These are phyloP conservation scores for Neospermospora avenae DNA, from an alignment of 2,329 filamentous ascomycete species.

Conservation along the genomic window DNA sequence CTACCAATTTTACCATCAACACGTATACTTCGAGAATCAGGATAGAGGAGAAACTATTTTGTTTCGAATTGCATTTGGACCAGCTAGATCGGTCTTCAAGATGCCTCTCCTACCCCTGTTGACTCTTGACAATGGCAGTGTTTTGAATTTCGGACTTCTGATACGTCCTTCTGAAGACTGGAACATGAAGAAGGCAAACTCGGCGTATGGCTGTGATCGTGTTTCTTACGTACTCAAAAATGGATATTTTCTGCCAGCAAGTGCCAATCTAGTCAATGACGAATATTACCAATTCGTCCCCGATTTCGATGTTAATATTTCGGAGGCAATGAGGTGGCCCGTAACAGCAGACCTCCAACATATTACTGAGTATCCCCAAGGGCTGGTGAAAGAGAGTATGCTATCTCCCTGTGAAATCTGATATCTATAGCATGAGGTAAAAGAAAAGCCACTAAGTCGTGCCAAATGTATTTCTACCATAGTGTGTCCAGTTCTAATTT, in stretches of 20 bases:
- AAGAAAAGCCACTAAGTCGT: too few species aligned
- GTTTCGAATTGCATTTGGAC: not conserved
- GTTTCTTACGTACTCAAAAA: not conserved
- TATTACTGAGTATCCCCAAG: too few species aligned
- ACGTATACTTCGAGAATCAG: not conserved
- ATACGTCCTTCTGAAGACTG: too few species aligned
- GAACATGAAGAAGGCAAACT: not conserved
- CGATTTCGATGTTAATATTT: not conserved
- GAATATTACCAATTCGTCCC: not conserved
- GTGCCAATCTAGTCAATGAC: not conserved
- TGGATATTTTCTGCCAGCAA: not conserved
- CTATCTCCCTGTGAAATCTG: too few species aligned
- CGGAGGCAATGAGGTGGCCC: not conserved
- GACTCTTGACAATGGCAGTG: not conserved
- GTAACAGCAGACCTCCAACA: too few species aligned
- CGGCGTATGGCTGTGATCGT: not conserved
- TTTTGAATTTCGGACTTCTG: too few species aligned
- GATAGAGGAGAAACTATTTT: not conserved
- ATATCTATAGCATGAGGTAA: too few species aligned
- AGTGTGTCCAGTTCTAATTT: too few species aligned
- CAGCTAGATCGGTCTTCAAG: not conserved
- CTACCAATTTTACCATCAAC: too few species aligned
- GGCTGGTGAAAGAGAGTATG: too few species aligned
- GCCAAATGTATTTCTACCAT: too few species aligned
- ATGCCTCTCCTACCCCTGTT: not conserved